phyloP scores from a whole-genome alignment of 164 flowering plant genomes.

The Echeveria elegans region DNA sequence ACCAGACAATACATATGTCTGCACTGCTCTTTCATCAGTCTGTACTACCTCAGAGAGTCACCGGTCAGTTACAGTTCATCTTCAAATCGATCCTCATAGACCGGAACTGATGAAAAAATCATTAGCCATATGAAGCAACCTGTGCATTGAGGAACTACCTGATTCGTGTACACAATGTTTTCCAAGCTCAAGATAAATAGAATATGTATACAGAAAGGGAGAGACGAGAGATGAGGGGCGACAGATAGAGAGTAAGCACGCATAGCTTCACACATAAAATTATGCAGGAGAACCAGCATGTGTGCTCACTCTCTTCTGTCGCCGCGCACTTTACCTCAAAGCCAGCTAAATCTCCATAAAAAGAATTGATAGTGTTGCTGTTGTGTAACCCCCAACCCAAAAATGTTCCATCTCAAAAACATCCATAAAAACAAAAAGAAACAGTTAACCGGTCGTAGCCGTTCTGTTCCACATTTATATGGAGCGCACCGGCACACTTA shows the following conservation, averaged over 20 bases:
- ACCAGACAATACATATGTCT: too few relatives aligned
- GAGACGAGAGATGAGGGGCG: neutral
- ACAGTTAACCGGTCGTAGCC: too few relatives aligned
- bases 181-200: neutral
- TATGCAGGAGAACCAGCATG: neutral
- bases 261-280: conserved; percentile 1
- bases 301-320: conserved; percentile 8
- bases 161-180: neutral
- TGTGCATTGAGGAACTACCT: neutral
- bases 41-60: too few relatives aligned
- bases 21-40: too few relatives aligned
- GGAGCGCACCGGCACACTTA: too few relatives aligned
- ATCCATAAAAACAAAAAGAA: neutral
- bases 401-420: too few relatives aligned
- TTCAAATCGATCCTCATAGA: too few relatives aligned
- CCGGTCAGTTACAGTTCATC: too few relatives aligned
- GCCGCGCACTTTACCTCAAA: neutral
- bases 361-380: too few relatives aligned
- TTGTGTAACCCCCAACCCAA: too few relatives aligned
- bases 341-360: neutral
- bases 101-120: too few relatives aligned
- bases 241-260: conserved; percentile 5
- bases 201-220: neutral
- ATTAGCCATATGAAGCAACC: neutral
- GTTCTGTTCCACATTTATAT: too few relatives aligned